Evolutionary conservation across 805 yeast species (phyloP), one percentile per base, ranked within the genome.

Genomic region (Candida coleopterorum): DNA sequence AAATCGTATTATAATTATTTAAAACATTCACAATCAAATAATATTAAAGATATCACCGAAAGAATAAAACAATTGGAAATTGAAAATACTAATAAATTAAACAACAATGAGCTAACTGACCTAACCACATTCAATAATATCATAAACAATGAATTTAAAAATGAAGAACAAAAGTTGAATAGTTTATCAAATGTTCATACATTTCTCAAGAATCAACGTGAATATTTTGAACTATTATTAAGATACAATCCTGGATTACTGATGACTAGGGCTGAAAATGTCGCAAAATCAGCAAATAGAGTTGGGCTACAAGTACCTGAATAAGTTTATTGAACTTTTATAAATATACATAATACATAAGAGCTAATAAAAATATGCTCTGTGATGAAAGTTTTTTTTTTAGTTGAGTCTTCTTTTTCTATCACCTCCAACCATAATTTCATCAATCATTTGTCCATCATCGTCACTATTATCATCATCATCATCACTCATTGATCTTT

Each of bases 241-340:
- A 72, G 95, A 47, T 93, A 90, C 59, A 86, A 89, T 50, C 90
- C 95, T 3, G 93, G 95, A 2, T 67, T 82, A 42, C 76, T 76
- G 18, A 75, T 83, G 77, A 73, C 79, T 18, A 95, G 85, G 51
- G 74, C 74, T 35, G 96, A 90, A 42, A 79, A 81, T 38, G 80
- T 90, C 18, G 70, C 79, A 48, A 75, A 74, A 53, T 83, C 95
- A 1, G 98, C 97, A 6, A 72, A 80, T 39, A 74, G 80, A 44
- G 98, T 90, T n/a, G 98, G 98, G 0, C 70, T 90, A 33, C 32
- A 48, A n/a, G 60, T 67, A 12, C 73, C 73, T 7, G 60, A 60
- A 28, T 35, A 36, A 40, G 22, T 20, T 20, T 6, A 20, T 6
- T 6, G 9, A 6, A 20, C 22, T 6, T 6, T 14, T 14, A 18